Evolutionary conservation across 495 filamentous ascomycete genomes (phyloP), one percentile per base, ranked within the genome.

Genomic region (Daldinia childiae): DNA sequence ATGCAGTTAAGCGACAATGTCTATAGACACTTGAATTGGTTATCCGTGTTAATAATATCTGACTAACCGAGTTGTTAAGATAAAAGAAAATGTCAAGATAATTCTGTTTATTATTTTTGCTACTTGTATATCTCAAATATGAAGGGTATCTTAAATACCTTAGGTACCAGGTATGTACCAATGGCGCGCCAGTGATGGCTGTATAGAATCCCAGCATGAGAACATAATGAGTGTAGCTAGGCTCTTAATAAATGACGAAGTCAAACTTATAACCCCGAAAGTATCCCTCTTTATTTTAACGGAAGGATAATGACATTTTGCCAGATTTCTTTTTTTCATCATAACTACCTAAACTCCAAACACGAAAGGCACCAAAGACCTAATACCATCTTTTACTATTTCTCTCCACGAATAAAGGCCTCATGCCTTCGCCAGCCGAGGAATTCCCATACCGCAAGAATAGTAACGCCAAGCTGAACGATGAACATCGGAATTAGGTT

Each of bases 401-500:
- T 48, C 68, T 73, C 32, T 62, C 61, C 15, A 1, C 62, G 6
- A 26, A 8, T 17, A 58, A 5, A 50, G 30, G 17, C 51, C 19
- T 45, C 39, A 58, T 69, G 71, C n/a, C 55, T 62, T n/a, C 63
- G 48, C 75, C 75, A 75, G 14, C 36, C 36, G 24, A 50, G 27
- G n/a, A 71, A 74, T 17, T 77, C 73, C 67, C 52, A 63, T 4
- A 71, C 48, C 6, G 61, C 73, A 19, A 77, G 30, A 1, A 69
- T 12, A 32, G 75, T 78, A 26, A 77, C 71, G 4, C 73, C 56
- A 21, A 85, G 76, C 15, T 81, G 82, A 11, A 84, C 51, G 11
- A 87, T 45, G 59, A 86, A 84, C 74, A 89, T 73, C 6, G 84
- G 78, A 17, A 87, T 82, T 55, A 87, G 72, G 77, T 88, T 88